Conservation (phyloP, 371 early-diverging fungal genomes). For the Syncephalastrum racemosum region DNA sequence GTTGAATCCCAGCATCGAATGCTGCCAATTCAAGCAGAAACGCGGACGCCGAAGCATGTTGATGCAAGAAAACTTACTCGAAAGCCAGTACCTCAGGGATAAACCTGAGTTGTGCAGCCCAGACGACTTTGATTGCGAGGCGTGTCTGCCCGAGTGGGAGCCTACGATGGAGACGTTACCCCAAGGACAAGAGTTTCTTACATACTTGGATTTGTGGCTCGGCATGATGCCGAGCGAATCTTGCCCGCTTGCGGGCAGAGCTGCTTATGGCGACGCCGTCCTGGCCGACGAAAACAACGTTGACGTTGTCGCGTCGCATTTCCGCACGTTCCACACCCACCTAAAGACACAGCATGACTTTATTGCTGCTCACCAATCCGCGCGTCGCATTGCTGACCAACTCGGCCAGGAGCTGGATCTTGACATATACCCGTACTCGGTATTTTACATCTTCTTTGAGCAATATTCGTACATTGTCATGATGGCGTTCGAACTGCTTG, state of each 20-base stretch:
- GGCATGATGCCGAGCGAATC: slow-evolving; percentile 52
- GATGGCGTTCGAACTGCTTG: slow-evolving; percentile 57
- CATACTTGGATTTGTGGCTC: slow-evolving; percentile 59
- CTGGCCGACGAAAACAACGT: slow-evolving; percentile 22
- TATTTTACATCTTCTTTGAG: slow-evolving; percentile 79
- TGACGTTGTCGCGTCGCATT: slow-evolving; percentile 58
- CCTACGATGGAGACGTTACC: slow-evolving; percentile 61
- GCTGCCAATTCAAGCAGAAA: slow-evolving; percentile 54
- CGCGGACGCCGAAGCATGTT: slow-evolving; percentile 1
- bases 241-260: slow-evolving; percentile 74
- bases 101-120: slow-evolving; percentile 48
- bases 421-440: slow-evolving; percentile 69
- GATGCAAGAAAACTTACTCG: neutral
- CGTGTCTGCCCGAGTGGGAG: slow-evolving; percentile 56
- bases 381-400: slow-evolving; percentile 63
- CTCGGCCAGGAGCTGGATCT: slow-evolving; percentile 48
- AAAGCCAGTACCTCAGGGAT: slow-evolving; percentile 1
- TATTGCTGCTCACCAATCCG: slow-evolving; percentile 64
- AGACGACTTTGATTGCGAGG: slow-evolving; percentile 59
- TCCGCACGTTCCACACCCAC: slow-evolving; percentile 71
- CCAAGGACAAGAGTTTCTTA: slow-evolving; percentile 60
- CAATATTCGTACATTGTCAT: slow-evolving; percentile 67
- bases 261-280: slow-evolving; percentile 70
- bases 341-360: slow-evolving; percentile 66
- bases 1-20: slow-evolving; percentile 62